These are phyloP conservation scores for Picea abies DNA, from an alignment of 83 land plant genomes.

Conservation along the genomic window DNA sequence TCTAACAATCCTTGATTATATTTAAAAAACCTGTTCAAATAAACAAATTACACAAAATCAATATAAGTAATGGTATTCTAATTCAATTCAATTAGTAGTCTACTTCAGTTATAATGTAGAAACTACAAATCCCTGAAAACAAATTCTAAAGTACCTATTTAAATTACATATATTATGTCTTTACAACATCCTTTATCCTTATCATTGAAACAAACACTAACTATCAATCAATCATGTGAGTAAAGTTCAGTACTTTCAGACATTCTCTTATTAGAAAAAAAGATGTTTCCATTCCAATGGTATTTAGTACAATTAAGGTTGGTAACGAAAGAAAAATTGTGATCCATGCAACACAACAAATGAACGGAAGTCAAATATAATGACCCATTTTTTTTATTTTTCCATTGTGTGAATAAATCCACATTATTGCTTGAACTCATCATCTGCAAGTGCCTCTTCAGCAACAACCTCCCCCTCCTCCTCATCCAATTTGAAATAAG, in stretches of 20 bases:
- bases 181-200: background rate
- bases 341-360: background rate
- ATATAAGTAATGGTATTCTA: background rate
- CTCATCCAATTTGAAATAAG: slow-evolving; percentile 72
- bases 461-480: slow-evolving; percentile 68
- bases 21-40: background rate
- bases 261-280: background rate
- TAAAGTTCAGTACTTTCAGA: background rate
- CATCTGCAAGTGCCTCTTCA: background rate
- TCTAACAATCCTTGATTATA: background rate
- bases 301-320: background rate
- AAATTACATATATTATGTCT: background rate
- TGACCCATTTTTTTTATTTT: background rate
- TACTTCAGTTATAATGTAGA: background rate
- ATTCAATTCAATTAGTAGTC: background rate
- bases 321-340: background rate
- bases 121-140: background rate
- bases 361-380: background rate
- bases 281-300: background rate
- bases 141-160: background rate
- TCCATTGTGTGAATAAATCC: background rate
- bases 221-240: background rate
- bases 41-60: background rate
- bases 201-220: background rate
- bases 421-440: no score